Evolutionary conservation across 768 basidiomycete genomes (phyloP), one percentile per base, ranked within the genome.

Genomic region (Pilatotrama ljubarskyi): DNA sequence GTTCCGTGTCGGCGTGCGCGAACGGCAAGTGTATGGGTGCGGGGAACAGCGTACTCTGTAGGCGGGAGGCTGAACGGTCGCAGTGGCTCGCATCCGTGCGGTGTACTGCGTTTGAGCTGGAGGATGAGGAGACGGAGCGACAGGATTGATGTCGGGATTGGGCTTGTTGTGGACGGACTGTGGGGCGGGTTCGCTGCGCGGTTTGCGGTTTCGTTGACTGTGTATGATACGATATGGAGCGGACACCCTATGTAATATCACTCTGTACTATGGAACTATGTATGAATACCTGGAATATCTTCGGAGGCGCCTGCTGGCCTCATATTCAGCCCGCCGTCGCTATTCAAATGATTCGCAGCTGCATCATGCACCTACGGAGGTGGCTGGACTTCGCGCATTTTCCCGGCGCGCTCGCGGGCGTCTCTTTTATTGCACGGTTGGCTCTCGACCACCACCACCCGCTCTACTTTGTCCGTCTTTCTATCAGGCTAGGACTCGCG

Each of bases 21-120:
- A 69, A 61, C 68, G 80, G 79, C 55, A 70, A 72, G 65, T 80
- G 77, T 52, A 74, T 77, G 67, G 76, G 78, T 0, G 62, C 69
- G 24, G 65, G 66, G 6, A 77, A 76, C 51, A 78, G 72, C 53
- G 67, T 78, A 1, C 14, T 75, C 13, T 78, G 77, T 67, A 70
- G 75, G 55, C 72, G 74, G 57, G 80, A 75, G 58, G 74, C 78
- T 63, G 78, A 74, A 65, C 76, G 79, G 43, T 72, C 66, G n/a
- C 64, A 72, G 35, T 85, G 84, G 83, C 64, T 84, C 50, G 72
- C 73, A 51, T 66, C 60, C 43, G 76, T 85, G 18, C 75, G 76
- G 22, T 85, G 84, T 61, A 73, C 77, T 53, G 62, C 68, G 43
- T 82, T 76, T 65, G 81, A 84, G 57, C 72, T 64, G 10, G 66